phyloP scores from a whole-genome alignment of 495 filamentous ascomycete species.

The Lophiotrema nucula region DNA sequence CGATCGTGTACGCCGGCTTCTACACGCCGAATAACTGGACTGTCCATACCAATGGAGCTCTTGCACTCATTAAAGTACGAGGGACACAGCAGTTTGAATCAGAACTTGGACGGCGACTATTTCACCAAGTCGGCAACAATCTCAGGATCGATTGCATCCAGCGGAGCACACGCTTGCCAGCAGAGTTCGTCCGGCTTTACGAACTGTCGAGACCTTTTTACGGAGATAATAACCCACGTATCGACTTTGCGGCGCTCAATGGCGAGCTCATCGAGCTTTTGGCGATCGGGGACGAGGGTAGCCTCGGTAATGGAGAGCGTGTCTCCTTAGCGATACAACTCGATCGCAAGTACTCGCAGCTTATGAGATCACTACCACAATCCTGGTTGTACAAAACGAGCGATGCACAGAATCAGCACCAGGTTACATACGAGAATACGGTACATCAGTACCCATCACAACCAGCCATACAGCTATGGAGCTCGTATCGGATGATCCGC shows the following conservation, averaged over 20 bases:
- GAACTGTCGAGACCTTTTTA: not conserved
- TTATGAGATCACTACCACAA: not conserved
- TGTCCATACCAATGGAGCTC: constrained; percentile 5
- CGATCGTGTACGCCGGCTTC: not conserved
- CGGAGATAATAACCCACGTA: not conserved
- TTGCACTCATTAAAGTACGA: constrained; percentile 3
- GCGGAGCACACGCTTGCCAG: not conserved
- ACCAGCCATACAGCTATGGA: constrained; percentile 2
- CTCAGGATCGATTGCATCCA: not conserved
- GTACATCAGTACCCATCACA: not conserved
- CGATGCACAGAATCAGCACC: not conserved
- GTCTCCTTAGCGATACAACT: not conserved
- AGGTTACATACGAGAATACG: not conserved
- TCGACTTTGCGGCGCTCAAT: not conserved
- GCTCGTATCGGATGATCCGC: constrained; percentile 12
- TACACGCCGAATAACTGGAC: not conserved
- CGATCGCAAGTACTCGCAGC: not conserved
- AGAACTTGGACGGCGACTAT: not conserved
- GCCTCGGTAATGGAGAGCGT: not conserved
- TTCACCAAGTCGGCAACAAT: not conserved
- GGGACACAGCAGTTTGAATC: not conserved
- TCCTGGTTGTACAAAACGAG: not conserved
- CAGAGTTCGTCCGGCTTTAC: not conserved
- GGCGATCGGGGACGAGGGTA: not conserved
- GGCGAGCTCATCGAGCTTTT: not conserved